Conservation (phyloP, 1,284 basidiomycete genomes). For the Melampsora larici-populina region DNA sequence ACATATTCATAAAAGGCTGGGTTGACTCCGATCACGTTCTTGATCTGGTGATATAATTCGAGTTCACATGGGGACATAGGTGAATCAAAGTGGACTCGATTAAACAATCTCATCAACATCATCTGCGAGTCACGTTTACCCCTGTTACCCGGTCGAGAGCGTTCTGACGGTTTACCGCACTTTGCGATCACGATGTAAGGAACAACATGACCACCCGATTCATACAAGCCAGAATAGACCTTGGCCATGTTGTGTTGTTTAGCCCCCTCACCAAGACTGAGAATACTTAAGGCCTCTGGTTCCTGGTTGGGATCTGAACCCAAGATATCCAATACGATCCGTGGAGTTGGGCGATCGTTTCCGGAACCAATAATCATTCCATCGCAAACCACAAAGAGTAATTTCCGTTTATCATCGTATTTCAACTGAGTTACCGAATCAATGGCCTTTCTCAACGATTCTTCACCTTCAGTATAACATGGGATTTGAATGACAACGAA, state of each 20-base stretch:
- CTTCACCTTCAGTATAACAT: conserved; percentile 93
- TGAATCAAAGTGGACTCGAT: conserved; percentile 92
- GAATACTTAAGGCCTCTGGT: conserved; percentile 89
- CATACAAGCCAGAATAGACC: conserved; percentile 93
- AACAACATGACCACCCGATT: conserved; percentile 89
- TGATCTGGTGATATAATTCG: conserved; percentile 98
- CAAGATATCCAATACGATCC: conserved; percentile 93
- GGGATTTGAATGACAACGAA: conserved; percentile 98
- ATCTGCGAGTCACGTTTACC: conserved; percentile 97
- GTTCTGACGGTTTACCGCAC: conserved; percentile 90
- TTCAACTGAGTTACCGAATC: conserved; percentile 89
- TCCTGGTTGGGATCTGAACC: conserved; percentile 89
- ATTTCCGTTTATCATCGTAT: conserved; percentile 97
- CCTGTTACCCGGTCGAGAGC: conserved; percentile 86
- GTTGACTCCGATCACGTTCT: conserved; percentile 98
- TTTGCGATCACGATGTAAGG: conserved; percentile 96
- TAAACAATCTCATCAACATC: conserved; percentile 93
- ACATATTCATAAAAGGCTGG: conserved; percentile 97
- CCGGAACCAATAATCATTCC: conserved; percentile 97
- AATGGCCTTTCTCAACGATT: conserved; percentile 81
- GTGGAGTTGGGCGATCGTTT: conserved; percentile 76
- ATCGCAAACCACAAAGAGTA: conserved; percentile 91
- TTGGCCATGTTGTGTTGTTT: conserved; percentile 99
- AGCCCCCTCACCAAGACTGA: conserved; percentile 86
- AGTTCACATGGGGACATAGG: conserved; percentile 96